phyloP scores from a whole-genome alignment of 108 stramenopile genomes.

The Nitzschia palea region DNA sequence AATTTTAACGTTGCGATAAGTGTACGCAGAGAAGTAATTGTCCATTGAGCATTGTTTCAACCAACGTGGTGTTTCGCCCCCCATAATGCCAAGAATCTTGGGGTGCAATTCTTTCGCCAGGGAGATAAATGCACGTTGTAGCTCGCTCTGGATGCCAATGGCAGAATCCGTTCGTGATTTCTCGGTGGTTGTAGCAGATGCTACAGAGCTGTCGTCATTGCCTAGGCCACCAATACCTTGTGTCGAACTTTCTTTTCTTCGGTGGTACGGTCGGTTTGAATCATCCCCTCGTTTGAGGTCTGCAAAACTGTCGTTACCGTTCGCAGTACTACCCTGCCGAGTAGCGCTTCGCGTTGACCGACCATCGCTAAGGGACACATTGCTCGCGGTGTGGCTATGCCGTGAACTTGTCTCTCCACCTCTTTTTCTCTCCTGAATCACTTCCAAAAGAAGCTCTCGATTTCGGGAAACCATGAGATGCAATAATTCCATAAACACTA shows the following conservation, averaged over 20 bases:
- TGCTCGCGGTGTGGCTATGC: constrained; percentile 4
- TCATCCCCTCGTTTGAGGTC: constrained; percentile 14
- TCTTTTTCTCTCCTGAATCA: constrained; percentile 67
- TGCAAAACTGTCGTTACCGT: background rate
- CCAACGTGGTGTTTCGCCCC: constrained; percentile 73
- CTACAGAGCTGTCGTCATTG: background rate
- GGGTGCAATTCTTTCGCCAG: constrained; percentile 69
- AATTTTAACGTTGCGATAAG: constrained; percentile 70
- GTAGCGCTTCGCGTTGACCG: constrained; percentile 3
- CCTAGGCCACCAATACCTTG: background rate
- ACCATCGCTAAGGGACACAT: constrained; percentile 13
- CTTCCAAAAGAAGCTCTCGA: constrained; percentile 69
- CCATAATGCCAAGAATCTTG: constrained; percentile 56
- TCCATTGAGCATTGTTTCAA: constrained; percentile 69
- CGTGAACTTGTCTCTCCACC: constrained; percentile 15
- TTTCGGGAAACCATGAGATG: constrained; percentile 83
- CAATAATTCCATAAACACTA: constrained; percentile 83
- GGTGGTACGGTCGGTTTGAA: constrained; percentile 11
- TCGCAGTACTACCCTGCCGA: constrained; percentile 2
- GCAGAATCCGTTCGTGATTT: constrained; percentile 74
- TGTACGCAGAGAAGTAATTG: constrained; percentile 73
- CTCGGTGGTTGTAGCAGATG: constrained; percentile 1
- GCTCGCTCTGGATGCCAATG: constrained; percentile 85
- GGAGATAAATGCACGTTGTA: constrained; percentile 75
- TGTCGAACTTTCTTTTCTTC: background rate